Conservation (phyloP, 331 rosid species). For the Malus hybrid region DNA sequence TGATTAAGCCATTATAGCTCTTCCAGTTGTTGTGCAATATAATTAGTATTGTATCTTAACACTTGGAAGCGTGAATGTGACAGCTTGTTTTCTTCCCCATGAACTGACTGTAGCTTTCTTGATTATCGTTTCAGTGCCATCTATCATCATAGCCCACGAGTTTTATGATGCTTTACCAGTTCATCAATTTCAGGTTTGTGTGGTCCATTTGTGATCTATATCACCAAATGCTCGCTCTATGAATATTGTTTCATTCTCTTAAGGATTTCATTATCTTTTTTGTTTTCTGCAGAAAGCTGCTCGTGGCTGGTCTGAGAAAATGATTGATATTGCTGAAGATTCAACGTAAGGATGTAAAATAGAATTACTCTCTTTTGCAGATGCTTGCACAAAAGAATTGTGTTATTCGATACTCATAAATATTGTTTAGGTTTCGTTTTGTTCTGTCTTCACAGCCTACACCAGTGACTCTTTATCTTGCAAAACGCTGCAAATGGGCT, state of each 20-base stretch:
- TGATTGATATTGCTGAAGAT: conserved; percentile 82
- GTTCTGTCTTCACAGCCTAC: conserved; percentile 91
- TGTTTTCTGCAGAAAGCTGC: conserved; percentile 46
- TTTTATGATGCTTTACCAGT: conserved; percentile 92
- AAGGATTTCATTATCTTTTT: background rate
- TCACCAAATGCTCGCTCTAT: background rate
- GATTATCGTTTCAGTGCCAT: conserved; percentile 52
- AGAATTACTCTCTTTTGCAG: conserved; percentile 10
- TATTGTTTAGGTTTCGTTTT: conserved; percentile 65
- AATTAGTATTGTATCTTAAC: too few relatives aligned
- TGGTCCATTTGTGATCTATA: background rate
- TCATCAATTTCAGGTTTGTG: conserved; percentile 88
- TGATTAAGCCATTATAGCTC: too few relatives aligned
- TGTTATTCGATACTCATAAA: conserved; percentile 21
- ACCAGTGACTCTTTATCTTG: conserved; percentile 60
- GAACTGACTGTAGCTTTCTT: background rate
- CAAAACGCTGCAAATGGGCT: conserved; percentile 84
- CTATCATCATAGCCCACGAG: conserved; percentile 83
- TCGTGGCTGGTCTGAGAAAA: conserved; percentile 93
- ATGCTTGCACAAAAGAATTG: conserved; percentile 7
- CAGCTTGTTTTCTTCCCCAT: too few relatives aligned
- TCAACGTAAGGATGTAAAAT: conserved; percentile 55
- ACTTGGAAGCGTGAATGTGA: too few relatives aligned
- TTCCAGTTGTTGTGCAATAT: too few relatives aligned
- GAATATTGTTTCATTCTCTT: background rate